Base-by-base conservation (phyloP, 2,329 filamentous ascomycete genomes). In the Diaporthe batatas region DNA sequence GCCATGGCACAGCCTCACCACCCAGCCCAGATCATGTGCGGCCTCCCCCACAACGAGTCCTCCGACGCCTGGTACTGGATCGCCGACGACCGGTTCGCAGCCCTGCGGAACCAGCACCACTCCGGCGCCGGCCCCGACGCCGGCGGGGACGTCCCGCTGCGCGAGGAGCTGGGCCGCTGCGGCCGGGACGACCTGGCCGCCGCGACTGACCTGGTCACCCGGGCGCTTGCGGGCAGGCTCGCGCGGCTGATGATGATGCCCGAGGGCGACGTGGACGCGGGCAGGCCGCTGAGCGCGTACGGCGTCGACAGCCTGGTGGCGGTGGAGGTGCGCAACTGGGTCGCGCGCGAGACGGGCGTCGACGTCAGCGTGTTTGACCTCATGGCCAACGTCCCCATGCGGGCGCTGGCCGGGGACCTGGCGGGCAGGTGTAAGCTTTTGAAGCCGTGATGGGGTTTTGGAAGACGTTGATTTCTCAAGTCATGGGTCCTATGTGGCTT, bases 261-360 rank as follows among this genome's bases (percentile, higher is more conserved):
- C 1, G 75, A 73, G 7, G n/a, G 25, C 7, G 75, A 76, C 10
- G 74, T 82, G 7, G 75, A 77, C 51, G 70, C 73, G 7, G 74
- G 67, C 11, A 74, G 77, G 42, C 49, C 76, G 11, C 69, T 78
- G n/a, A 70, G 75, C 70, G 64, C 70, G 2, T 80, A 79, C 57
- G 80, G 80, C 0, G 74, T 81, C 1, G 80, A 81, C 75, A 79
- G 78, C 7, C 76, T 82, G 7, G 78, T 81, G 7, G 79, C 77
- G 0, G 77, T 80, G 0, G 80, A 82, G 74, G 62, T 82, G n/a
- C 74, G 78, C 36, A 81, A 80, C 53, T 57, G 55, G 53, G 21
- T 72, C 4, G 64, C 64, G 1, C 23, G 47, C 1, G 51, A 72
- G 59, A 53, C 58, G 2, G 68, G 57, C 4, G 47, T 49, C 1